Conservation (phyloP, 2,329 filamentous ascomycete species). For the Alternaria metachromatica region DNA sequence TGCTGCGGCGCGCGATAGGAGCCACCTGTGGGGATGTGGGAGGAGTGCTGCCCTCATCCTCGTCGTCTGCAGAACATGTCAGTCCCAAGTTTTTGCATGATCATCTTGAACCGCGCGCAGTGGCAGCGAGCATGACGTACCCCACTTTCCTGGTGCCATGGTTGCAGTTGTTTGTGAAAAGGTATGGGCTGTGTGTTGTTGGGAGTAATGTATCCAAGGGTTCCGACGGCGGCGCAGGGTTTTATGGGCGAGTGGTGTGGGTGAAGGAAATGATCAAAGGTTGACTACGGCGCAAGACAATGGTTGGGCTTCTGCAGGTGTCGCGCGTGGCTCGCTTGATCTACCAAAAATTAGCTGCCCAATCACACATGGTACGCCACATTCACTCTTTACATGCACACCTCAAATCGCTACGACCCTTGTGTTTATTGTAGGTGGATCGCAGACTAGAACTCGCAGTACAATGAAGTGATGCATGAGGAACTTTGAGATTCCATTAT, state of each 20-base stretch:
- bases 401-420: not conserved
- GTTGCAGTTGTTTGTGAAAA: slow-evolving; percentile 25
- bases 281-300: slow-evolving; percentile 33
- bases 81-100: slow-evolving; percentile 15
- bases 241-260: slow-evolving; percentile 17
- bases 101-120: slow-evolving; percentile 22
- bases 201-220: not conserved
- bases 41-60: slow-evolving; percentile 64
- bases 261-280: slow-evolving; percentile 21
- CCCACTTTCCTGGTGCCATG: slow-evolving; percentile 51
- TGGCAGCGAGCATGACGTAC: slow-evolving; percentile 47
- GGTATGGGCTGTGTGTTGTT: not conserved
- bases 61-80: slow-evolving; percentile 50
- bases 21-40: slow-evolving; percentile 57
- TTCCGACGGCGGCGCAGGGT: slow-evolving; percentile 4
- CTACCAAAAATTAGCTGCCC: slow-evolving; percentile 38
- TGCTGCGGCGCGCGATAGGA: slow-evolving; percentile 61
- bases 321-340: slow-evolving; percentile 26
- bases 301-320: slow-evolving; percentile 32
- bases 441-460: not conserved
- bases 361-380: slow-evolving; percentile 27
- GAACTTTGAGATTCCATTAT: not conserved
- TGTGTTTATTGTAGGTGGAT: not conserved
- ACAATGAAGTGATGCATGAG: not conserved
- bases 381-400: not conserved